Conservation (phyloP, 164 flowering plant species). For the Euptelea pleiosperma region DNA sequence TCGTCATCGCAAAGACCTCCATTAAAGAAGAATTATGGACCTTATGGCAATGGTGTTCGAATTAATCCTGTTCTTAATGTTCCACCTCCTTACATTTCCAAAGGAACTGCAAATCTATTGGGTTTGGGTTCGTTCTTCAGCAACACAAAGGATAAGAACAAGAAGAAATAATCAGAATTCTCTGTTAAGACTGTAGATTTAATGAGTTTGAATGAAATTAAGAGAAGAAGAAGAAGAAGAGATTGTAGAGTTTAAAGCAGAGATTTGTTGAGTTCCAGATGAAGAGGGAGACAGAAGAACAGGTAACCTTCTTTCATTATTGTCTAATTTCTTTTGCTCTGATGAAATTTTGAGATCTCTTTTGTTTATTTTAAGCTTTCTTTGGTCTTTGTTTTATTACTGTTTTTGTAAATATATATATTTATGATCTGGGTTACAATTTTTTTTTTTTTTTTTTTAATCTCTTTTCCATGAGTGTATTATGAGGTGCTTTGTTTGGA, state of each 20-base stretch:
- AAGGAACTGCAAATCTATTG: slow-evolving; percentile 45
- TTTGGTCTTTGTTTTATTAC: background rate
- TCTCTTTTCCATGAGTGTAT: too few relatives aligned
- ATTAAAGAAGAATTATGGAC: slow-evolving; percentile 37
- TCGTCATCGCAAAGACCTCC: slow-evolving; percentile 37
- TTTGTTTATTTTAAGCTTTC: too few relatives aligned
- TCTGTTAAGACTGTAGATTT: too few relatives aligned
- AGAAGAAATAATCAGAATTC: too few relatives aligned
- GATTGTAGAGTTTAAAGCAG: too few relatives aligned
- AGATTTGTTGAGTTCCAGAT: too few relatives aligned
- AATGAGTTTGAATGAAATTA: too few relatives aligned
- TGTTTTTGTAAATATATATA: background rate
- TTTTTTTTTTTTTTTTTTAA: too few relatives aligned
- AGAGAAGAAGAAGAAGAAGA: too few relatives aligned
- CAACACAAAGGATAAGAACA: slow-evolving; percentile 54
- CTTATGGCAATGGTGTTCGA: slow-evolving; percentile 41
- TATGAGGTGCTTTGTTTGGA: slow-evolving; percentile 7
- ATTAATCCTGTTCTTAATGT: slow-evolving; percentile 66
- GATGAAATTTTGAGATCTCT: slow-evolving; percentile 4
- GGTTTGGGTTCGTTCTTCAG: slow-evolving; percentile 66
- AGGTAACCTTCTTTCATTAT: slow-evolving; percentile 35
- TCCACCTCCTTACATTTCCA: slow-evolving; percentile 59
- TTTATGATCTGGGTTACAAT: too few relatives aligned
- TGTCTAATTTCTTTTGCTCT: slow-evolving; percentile 5
- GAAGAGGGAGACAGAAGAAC: slow-evolving; percentile 49